Evolutionary conservation across 768 basidiomycete genomes (phyloP).

Genomic region (Suillus weaverae): DNA sequence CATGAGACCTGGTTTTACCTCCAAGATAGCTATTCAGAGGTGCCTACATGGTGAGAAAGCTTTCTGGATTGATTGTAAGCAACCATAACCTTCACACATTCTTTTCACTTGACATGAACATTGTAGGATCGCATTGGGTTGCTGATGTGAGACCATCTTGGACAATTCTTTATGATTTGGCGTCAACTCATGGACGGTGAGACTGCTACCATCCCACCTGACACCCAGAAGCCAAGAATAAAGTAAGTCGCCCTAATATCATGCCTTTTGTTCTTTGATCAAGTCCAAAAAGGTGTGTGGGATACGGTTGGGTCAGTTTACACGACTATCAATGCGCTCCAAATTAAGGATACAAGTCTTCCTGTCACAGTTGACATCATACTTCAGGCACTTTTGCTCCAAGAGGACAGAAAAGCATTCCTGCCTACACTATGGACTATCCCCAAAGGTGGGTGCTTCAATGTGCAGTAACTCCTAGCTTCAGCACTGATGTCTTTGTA

Average conservation of each 20-base stretch:
- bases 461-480: neutral
- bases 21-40: neutral
- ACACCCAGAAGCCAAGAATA: neutral
- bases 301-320: conserved; percentile 23
- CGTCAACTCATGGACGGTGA: conserved; percentile 7
- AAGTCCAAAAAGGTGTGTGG: conserved; percentile 21
- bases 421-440: conserved; percentile 19
- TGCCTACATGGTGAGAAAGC: conserved; percentile 10
- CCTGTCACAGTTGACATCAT: conserved; percentile 18
- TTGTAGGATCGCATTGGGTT: conserved; percentile 20
- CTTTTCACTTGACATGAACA: no score
- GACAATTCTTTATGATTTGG: conserved; percentile 16
- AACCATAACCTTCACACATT: neutral
- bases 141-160: no score
- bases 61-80: conserved; percentile 10
- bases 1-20: neutral
- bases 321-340: conserved; percentile 10
- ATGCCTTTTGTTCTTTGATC: no score
- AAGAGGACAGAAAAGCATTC: conserved; percentile 27
- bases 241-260: neutral
- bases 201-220: conserved; percentile 3
- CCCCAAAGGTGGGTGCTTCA: neutral
- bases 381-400: conserved; percentile 27
- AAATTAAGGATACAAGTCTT: conserved; percentile 18
- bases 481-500: conserved; percentile 8